Evolutionary conservation across 495 filamentous ascomycete species (phyloP), one percentile per base, ranked within the genome.

Genomic region (Durotheca rogersii): DNA sequence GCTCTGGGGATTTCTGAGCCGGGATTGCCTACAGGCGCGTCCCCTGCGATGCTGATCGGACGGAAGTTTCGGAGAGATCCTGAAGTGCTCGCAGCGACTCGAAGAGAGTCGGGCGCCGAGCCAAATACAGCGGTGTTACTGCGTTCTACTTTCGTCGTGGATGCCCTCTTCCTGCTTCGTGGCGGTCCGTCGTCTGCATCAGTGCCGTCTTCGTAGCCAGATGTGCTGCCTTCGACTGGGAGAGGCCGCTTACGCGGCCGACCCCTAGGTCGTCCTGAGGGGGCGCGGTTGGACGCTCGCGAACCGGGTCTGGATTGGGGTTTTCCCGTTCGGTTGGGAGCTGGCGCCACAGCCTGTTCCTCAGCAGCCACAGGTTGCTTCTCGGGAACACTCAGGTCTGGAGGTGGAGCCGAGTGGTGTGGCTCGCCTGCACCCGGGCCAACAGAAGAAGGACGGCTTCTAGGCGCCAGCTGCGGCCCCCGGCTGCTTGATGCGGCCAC

Each of bases 51-150:
- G 6, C 84, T 78, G 21, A 87, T 80, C 6, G 90, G 90, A 44
- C 88, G 80, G 67, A 94, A 86, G 33, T 85, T 82, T n/a, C 90
- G 87, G 47, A 96, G 77, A 6, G 90, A 94, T 12, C 88, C 88
- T 21, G 90, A 82, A 11, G 89, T 92, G 65, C 88, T 93, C 14
- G 90, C 90, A 53, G 86, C 83, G 7, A 95, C 89, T 43, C 90
- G 78, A n/a, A 96, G 72, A 5, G 90, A 94, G 29, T 89, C 87
- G 14, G 83, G 79, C 36, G 81, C 82, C 19, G 80, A 74, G 32
- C 83, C 86, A 59, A 93, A 82, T 4, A 85, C 79, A 4, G 81
- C 77, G 35, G 81, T 84, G 20, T 80, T 81, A 30, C 76, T 83
- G 70, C 83, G 82, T 27, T 86, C 80, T 3, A 84, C 81, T 61